Evolutionary conservation across 345 rosid species (phyloP).

Genomic region (Camelina sativa): DNA sequence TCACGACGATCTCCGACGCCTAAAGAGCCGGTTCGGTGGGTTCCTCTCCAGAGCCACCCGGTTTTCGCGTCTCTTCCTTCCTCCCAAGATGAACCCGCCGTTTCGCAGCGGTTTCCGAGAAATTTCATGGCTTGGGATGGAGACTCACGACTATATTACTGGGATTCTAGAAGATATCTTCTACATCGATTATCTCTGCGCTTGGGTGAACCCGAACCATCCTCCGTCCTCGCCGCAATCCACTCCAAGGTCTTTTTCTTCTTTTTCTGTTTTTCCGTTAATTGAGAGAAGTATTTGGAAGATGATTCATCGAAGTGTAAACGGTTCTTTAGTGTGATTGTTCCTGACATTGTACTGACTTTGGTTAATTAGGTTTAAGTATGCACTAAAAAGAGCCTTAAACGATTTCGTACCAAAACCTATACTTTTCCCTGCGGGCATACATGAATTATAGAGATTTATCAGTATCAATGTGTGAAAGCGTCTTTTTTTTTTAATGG

Average conservation of each 20-base stretch:
- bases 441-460: too few species aligned
- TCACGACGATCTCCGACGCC: conserved; percentile 54
- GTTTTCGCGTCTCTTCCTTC: conserved; percentile 52
- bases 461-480: too few species aligned
- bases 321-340: neutral
- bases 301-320: neutral
- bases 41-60: conserved; percentile 75
- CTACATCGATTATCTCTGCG: conserved; percentile 83
- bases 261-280: neutral
- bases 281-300: too few species aligned
- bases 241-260: conserved; percentile 67
- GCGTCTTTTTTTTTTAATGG: too few species aligned
- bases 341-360: neutral
- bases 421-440: too few species aligned
- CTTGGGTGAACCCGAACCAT: conserved; percentile 86
- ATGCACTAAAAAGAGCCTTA: too few species aligned
- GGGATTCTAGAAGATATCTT: conserved; percentile 62
- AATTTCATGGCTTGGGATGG: conserved; percentile 89
- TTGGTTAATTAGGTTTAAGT: too few species aligned
- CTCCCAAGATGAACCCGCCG: conserved; percentile 35
- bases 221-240: conserved; percentile 72
- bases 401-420: too few species aligned
- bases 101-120: conserved; percentile 45
- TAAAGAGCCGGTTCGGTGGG: conserved; percentile 67
- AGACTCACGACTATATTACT: conserved; percentile 74